These are phyloP conservation scores for Gracilaria vermiculophylla DNA, from an alignment of 23 red algal species.

Conservation along the genomic window DNA sequence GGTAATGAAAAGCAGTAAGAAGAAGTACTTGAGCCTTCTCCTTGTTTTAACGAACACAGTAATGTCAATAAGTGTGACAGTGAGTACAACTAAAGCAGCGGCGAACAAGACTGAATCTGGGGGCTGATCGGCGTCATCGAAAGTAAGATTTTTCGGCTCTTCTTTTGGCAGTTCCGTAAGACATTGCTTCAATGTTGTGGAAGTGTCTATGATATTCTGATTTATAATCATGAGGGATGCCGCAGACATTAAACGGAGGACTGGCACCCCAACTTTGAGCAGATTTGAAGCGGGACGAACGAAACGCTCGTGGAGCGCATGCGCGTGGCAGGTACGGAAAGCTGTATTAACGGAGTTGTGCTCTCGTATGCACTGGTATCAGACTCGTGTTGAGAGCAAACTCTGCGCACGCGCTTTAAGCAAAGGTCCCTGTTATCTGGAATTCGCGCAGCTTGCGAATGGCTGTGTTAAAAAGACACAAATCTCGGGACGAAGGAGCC, in stretches of 20 bases:
- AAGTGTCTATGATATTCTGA: not conserved
- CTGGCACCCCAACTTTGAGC: no score
- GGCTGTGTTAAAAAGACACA: not conserved
- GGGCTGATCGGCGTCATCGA: not conserved
- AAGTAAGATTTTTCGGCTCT: not conserved
- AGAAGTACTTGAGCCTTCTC: conserved; percentile 9
- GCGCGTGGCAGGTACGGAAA: not conserved
- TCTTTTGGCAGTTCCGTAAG: conserved; percentile 1
- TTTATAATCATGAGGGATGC: not conserved
- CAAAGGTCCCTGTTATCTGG: not conserved
- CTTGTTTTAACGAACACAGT: not conserved
- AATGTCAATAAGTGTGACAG: conserved; percentile 12
- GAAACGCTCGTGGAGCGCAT: not conserved
- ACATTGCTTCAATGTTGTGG: conserved; percentile 1
- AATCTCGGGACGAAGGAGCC: no score
- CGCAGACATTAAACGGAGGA: no score
- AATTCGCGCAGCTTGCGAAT: not conserved
- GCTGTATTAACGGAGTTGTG: not conserved
- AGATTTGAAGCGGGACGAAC: no score
- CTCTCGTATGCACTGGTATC: not conserved
- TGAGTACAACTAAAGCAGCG: not conserved
- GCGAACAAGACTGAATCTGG: not conserved
- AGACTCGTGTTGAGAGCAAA: not conserved
- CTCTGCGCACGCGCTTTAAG: not conserved
- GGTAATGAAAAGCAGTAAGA: not conserved